A percentile compares a stretch with the other conserved stretches of the same genome.
Evolutionary conservation across 2,329 filamentous ascomycete genomes (phyloP).

Genomic region (Clonostachys rhizophaga): DNA sequence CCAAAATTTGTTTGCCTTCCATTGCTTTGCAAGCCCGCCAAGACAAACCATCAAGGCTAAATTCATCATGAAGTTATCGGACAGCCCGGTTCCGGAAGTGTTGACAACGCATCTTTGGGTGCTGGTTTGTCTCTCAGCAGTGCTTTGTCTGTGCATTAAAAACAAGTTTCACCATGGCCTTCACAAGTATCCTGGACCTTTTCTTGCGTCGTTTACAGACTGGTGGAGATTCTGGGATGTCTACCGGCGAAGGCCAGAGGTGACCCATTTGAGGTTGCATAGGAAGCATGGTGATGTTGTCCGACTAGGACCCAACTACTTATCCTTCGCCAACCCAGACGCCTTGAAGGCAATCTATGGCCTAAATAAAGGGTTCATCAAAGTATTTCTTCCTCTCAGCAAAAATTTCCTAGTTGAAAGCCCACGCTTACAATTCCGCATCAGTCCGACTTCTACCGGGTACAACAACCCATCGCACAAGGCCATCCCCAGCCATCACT

Average conservation of each 20-base stretch:
- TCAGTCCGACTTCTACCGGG: constrained; percentile 75
- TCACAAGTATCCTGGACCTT: constrained; percentile 68
- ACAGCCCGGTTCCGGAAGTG: too few species aligned
- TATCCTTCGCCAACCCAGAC: constrained; percentile 71
- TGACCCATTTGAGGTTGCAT: constrained; percentile 31
- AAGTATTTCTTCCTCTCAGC: constrained; percentile 41
- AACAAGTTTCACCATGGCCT: constrained; percentile 38
- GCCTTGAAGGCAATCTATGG: constrained; percentile 76
- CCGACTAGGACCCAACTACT: constrained; percentile 65
- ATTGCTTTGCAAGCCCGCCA: too few species aligned
- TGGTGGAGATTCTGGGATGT: constrained; percentile 74
- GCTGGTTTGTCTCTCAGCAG: too few species aligned
- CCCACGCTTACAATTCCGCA: neutral
- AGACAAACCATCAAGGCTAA: too few species aligned
- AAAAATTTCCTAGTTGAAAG: neutral
- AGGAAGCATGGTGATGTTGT: constrained; percentile 70
- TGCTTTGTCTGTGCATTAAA: too few species aligned
- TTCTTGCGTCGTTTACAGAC: constrained; percentile 58
- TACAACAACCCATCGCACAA: constrained; percentile 68
- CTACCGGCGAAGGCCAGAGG: constrained; percentile 56
- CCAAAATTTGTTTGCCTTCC: too few species aligned
- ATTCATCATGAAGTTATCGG: too few species aligned
- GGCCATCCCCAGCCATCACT: constrained; percentile 66
- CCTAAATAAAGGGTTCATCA: constrained; percentile 74
- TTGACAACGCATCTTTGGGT: too few species aligned